Evolutionary conservation across 768 basidiomycete genomes (phyloP).

Genomic region (Tephrocybe sp.): DNA sequence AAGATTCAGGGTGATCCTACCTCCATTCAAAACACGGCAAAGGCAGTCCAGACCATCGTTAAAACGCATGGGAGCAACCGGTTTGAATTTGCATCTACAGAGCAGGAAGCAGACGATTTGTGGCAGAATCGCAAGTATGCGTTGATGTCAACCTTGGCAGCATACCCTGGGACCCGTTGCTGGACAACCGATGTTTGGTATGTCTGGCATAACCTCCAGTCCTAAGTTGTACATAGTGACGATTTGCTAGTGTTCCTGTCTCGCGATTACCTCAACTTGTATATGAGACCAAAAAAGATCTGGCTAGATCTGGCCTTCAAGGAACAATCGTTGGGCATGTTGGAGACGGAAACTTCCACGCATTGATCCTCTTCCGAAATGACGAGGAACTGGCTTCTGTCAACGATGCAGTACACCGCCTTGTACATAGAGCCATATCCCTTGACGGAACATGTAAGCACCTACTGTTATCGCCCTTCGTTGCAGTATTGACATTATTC

Average conservation of each 20-base stretch:
- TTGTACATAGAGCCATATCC: constrained; percentile 67
- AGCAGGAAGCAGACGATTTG: constrained; percentile 71
- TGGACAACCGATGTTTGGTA: constrained; percentile 95
- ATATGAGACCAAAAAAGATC: constrained; percentile 76
- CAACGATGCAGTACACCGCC: constrained; percentile 61
- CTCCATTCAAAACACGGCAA: constrained; percentile 56
- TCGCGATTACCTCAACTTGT: constrained; percentile 68
- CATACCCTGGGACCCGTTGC: constrained; percentile 59
- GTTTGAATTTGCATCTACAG: constrained; percentile 71
- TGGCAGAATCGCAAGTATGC: constrained; percentile 90
- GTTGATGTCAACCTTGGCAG: constrained; percentile 64
- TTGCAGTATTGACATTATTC: constrained; percentile 4
- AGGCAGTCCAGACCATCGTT: constrained; percentile 57
- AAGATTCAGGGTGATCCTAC: constrained; percentile 80
- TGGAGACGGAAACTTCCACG: constrained; percentile 66
- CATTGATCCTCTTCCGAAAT: constrained; percentile 54
- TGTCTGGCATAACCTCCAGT: constrained; percentile 13
- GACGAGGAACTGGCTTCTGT: constrained; percentile 57
- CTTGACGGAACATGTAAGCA: constrained; percentile 77
- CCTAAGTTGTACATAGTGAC: not conserved
- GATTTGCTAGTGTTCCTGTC: constrained; percentile 55
- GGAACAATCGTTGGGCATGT: constrained; percentile 84
- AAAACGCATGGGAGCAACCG: constrained; percentile 63
- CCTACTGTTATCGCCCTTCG: not conserved
- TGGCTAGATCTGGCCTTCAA: constrained; percentile 49